Conservation (phyloP, 2,329 filamentous ascomycete species). For the Penicillium sp. region DNA sequence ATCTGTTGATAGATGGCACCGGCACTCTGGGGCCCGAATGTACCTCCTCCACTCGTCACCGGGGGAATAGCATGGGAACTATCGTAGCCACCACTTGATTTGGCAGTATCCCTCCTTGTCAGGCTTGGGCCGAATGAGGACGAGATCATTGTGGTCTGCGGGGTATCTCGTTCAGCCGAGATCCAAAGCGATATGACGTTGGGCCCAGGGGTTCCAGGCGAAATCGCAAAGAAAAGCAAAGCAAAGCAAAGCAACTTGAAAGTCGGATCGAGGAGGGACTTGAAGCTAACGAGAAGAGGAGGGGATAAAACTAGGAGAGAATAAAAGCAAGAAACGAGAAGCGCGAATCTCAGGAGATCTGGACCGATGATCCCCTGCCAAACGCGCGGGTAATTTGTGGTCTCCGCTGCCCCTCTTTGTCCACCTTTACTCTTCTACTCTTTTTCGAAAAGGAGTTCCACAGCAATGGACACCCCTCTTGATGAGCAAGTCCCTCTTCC, state of each 20-base stretch:
- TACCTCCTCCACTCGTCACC: conserved; percentile 28
- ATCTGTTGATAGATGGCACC: conserved; percentile 61
- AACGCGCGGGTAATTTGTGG: background rate
- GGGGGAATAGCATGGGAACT: conserved; percentile 25
- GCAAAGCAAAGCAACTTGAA: no score
- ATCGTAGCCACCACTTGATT: conserved; percentile 30
- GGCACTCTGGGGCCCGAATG: conserved; percentile 47
- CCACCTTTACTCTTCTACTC: conserved; percentile 5
- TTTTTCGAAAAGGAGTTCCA: background rate
- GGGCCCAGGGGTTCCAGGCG: background rate
- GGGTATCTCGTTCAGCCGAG: background rate
- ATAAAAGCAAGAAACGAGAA: background rate
- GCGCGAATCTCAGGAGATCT: conserved; percentile 8
- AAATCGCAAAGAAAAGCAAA: background rate
- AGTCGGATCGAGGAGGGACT: background rate
- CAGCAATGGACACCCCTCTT: conserved; percentile 15
- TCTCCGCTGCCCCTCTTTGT: conserved; percentile 4
- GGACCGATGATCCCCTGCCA: conserved; percentile 3
- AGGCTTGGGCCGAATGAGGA: conserved; percentile 32
- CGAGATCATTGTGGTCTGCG: conserved; percentile 27
- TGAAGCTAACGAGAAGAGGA: background rate
- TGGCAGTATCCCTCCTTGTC: conserved; percentile 33
- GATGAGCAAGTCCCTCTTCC: conserved; percentile 45
- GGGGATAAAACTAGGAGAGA: no score
- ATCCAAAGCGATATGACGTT: background rate